Base-by-base conservation (phyloP, 768 basidiomycete genomes). In the Macrolepiota albuminosa region DNA sequence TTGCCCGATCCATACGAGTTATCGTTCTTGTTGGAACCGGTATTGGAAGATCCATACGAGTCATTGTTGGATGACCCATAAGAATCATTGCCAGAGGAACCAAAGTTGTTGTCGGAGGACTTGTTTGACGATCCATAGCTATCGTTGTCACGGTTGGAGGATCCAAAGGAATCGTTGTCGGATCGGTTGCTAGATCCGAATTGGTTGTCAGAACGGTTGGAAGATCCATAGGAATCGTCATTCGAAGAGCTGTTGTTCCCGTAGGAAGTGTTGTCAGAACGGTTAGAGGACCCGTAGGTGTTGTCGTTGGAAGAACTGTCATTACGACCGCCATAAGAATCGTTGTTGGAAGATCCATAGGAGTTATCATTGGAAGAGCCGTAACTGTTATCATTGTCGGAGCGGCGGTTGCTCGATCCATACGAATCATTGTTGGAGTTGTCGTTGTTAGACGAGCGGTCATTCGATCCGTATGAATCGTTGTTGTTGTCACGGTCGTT, bases 91-190 rank as follows among this genome's bases (percentile, higher is more conserved):
- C 66, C 67, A 42, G 69, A 69, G 6, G 72, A 72, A 33, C 33
- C 49, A 7, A 21, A 51, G 21, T 68, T 67, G 68, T 71, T 67
- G 26, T 59, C 45, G 18, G 50, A 51, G 2, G 60, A 45, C 51
- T 70, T 66, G 62, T 70, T 64, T 7, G 68, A 69, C 18, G 66
- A 69, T 31, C 69, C 70, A 46, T 73, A 71, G 9, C 57, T 63
- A 60, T 72, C 63, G n/a, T 64, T 63, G 58, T 64, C 14, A 21
- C 42, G 43, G 51, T 51, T 37, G 36, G 51, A 37, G 5, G 66
- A 69, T 43, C 69, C 70, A 36, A 70, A 71, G 3, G 60, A 54
- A 37, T 68, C 61, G 56, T 64, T 61, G 53, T 61, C 45, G 31
- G 29, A 29, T 29, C 52, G 48, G 47, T 21, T 53, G 59, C 62